Evolutionary conservation across 2,329 filamentous ascomycete genomes (phyloP), one percentile per base, ranked within the genome.

Genomic region (Juglanconis sp.): DNA sequence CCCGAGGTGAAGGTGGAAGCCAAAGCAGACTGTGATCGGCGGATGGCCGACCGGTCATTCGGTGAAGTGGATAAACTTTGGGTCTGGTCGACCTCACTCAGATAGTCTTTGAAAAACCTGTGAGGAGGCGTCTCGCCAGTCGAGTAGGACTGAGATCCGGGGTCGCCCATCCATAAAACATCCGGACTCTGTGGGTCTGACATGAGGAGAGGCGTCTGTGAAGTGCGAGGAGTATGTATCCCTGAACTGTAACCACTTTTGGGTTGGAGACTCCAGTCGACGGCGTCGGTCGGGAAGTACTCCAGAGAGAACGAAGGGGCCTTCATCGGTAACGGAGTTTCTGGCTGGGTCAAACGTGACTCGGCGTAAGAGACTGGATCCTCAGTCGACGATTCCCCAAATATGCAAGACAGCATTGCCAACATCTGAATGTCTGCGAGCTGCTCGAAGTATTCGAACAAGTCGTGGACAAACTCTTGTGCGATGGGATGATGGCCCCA

Each of bases 361-460:
- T 85, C 84, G 15, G 80, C 79, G 65, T 86, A 86, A 4, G 84
- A 81, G 31, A 85, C 77, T 53, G 79, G 78, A 60, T 86, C 80
- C 48, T 83, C 77, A 0, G 81, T 75, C 11, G 80, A 78, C 0
- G 85, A 79, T 54, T 89, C 86, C 65, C 82, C 85, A 68, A 90
- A 89, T 60, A 89, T 82, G 70, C 87, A 89, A 1, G 87, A 87
- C 34, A 90, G 77, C 85, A 89, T 89, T 8, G 87, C 87, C 56
- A 90, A 69, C 87, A 90, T 90, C 70, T 90, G 87, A 11, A 88
- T 74, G 62, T 90, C 87, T 5, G 81, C 85, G 35, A 81, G 76
- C 56, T 74, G 78, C 70, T 89, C 87, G 67, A 84, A 90, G 68
- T 89, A 79, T 32, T 79, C 74, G 65, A 89, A 87, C n/a, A 89